Conservation (phyloP, 2,329 filamentous ascomycete genomes). For the Corynespora cassiicola region DNA sequence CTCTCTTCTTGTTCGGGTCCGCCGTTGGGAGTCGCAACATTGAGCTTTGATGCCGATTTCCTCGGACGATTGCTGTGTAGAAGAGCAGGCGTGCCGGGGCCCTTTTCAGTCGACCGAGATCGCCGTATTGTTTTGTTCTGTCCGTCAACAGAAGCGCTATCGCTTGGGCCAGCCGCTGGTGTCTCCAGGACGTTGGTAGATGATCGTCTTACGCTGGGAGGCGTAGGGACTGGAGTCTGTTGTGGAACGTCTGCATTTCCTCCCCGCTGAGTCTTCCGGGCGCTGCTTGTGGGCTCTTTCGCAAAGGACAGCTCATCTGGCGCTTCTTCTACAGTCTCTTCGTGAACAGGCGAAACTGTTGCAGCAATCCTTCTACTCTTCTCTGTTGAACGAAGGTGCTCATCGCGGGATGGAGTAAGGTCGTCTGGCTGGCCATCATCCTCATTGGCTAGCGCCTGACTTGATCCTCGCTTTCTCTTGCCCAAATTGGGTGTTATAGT, state of each 20-base stretch:
- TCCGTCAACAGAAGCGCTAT: too few relatives aligned
- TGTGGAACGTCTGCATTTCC: constrained; percentile 13
- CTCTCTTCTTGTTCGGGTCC: constrained; percentile 24
- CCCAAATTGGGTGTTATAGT: constrained; percentile 37
- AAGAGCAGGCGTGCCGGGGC: constrained; percentile 13
- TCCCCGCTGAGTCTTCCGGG: constrained; percentile 14
- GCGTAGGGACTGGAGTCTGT: constrained; percentile 16
- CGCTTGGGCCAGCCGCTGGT: too few relatives aligned
- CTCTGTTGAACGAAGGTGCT: constrained; percentile 32
- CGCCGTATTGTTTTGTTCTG: too few relatives aligned
- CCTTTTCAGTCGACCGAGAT: too few relatives aligned
- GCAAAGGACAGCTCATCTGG: constrained; percentile 37
- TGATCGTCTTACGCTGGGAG: constrained; percentile 12
- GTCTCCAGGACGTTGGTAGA: too few relatives aligned
- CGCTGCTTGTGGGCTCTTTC: constrained; percentile 22
- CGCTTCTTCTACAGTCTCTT: constrained; percentile 31
- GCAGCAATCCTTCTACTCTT: constrained; percentile 31
- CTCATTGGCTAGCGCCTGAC: constrained; percentile 17
- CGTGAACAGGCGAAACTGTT: constrained; percentile 28
- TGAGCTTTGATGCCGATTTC: constrained; percentile 17
- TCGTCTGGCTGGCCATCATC: constrained; percentile 38
- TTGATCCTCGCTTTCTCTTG: constrained; percentile 41
- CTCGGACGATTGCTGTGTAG: constrained; percentile 16
- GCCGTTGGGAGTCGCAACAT: constrained; percentile 21
- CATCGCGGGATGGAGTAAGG: constrained; percentile 37